phyloP scores from a whole-genome alignment of 169 alveolate species.

The Babesia microti region DNA sequence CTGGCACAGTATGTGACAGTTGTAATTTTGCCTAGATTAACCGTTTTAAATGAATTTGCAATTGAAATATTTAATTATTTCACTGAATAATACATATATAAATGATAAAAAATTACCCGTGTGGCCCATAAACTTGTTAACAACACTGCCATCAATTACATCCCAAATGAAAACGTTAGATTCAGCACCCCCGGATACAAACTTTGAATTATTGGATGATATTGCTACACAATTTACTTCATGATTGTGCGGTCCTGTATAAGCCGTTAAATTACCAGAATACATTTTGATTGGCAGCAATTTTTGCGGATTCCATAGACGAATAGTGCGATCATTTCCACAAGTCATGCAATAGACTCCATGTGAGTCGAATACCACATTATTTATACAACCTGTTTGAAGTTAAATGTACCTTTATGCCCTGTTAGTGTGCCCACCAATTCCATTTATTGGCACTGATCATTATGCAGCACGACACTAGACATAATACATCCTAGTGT shows the following conservation, averaged over 20 bases:
- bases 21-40: no score
- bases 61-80: no score
- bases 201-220: conserved; percentile 52
- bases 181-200: conserved; percentile 69
- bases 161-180: conserved; percentile 63
- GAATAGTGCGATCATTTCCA: conserved; percentile 55
- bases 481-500: no score
- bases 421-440: conserved; percentile 17
- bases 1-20: conserved; percentile 18
- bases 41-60: no score
- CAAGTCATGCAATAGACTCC: conserved; percentile 65
- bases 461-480: no score
- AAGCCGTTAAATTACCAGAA: conserved; percentile 19
- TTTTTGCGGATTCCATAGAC: conserved; percentile 65
- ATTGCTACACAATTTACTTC: conserved; percentile 56
- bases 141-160: conserved; percentile 50
- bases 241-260: conserved; percentile 60
- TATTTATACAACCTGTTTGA: conserved; percentile 36
- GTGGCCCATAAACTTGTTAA: conserved; percentile 55
- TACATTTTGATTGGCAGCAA: conserved; percentile 49
- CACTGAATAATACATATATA: no score
- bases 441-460: no score
- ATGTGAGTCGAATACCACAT: conserved; percentile 46
- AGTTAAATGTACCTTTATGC: conserved; percentile 24
- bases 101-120: conserved; percentile 35